Percentiles rank a stretch among this genome's conserved stretches.
Evolutionary conservation across 2,329 filamentous ascomycete genomes (phyloP).

Genomic region (Ciborinia camelliae): DNA sequence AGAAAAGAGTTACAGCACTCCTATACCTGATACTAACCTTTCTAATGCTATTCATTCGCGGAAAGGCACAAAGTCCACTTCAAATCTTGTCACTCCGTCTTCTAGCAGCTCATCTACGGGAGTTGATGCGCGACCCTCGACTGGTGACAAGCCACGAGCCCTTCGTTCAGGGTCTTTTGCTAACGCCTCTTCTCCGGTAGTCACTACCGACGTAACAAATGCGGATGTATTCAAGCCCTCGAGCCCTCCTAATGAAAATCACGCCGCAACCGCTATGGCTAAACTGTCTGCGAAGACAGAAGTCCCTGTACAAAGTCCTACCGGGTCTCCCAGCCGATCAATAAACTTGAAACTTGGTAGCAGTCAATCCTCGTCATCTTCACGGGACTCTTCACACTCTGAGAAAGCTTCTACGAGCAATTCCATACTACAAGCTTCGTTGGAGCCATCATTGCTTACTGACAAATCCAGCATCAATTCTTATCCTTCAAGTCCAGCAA

Average conservation of each 20-base stretch:
- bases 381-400: conserved; percentile 39
- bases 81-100: conserved; percentile 31
- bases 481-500: conserved; percentile 37
- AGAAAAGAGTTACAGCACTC: conserved; percentile 55
- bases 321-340: conserved; percentile 43
- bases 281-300: conserved; percentile 62
- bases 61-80: conserved; percentile 39
- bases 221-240: conserved; percentile 60
- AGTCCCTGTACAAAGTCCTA: conserved; percentile 49
- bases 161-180: conserved; percentile 62
- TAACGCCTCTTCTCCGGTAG: conserved; percentile 58
- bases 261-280: conserved; percentile 63
- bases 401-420: conserved; percentile 39
- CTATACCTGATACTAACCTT: conserved; percentile 42
- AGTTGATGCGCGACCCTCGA: conserved; percentile 45
- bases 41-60: conserved; percentile 50
- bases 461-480: conserved; percentile 24
- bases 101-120: conserved; percentile 47
- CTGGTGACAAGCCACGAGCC: conserved; percentile 48
- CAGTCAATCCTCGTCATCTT: conserved; percentile 51
- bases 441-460: conserved; percentile 21
- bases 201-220: conserved; percentile 64
- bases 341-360: conserved; percentile 42
- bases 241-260: conserved; percentile 52
- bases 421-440: conserved; percentile 34